These are phyloP conservation scores for Stenogyne calaminthoides DNA, from an alignment of 305 asterid species.

Conservation along the genomic window DNA sequence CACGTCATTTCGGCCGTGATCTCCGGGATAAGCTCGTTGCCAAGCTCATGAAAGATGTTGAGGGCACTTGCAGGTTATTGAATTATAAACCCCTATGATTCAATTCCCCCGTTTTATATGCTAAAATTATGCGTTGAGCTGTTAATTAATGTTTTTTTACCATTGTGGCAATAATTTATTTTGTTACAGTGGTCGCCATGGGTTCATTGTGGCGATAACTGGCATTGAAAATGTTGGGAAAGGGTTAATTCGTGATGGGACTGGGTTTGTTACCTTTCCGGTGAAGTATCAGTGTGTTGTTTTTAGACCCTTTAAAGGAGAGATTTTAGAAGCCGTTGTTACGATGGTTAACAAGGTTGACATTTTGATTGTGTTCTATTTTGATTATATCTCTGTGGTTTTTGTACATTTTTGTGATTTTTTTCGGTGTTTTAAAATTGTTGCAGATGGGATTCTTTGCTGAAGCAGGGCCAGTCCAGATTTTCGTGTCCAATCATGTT, in stretches of 20 bases:
- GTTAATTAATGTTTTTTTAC: not conserved
- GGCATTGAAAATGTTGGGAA: slow-evolving; percentile 90
- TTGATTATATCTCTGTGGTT: not conserved
- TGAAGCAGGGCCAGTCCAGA: slow-evolving; percentile 96
- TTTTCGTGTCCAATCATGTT: slow-evolving; percentile 90
- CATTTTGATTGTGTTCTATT: not conserved
- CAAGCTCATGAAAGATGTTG: slow-evolving; percentile 96
- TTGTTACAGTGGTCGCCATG: slow-evolving; percentile 76
- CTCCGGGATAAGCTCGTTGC: slow-evolving; percentile 89
- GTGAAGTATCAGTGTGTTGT: slow-evolving; percentile 96
- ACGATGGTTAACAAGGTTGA: slow-evolving; percentile 95
- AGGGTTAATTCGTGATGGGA: slow-evolving; percentile 90
- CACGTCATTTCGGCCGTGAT: slow-evolving; percentile 98
- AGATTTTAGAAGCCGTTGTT: slow-evolving; percentile 88
- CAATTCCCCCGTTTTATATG: not conserved
- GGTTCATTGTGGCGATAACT: slow-evolving; percentile 92
- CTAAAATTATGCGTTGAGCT: no score
- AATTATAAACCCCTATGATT: not conserved
- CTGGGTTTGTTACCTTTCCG: slow-evolving; percentile 89
- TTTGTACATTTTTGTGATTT: not conserved
- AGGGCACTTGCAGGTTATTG: slow-evolving; percentile 93
- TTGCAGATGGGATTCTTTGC: slow-evolving; percentile 97
- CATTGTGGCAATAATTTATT: not conserved
- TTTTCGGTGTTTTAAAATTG: slow-evolving; percentile 3
- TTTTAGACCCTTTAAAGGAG: slow-evolving; percentile 91